Evolutionary conservation across 805 yeast species (phyloP).

Genomic region (Saccharomycopsis fodiens): DNA sequence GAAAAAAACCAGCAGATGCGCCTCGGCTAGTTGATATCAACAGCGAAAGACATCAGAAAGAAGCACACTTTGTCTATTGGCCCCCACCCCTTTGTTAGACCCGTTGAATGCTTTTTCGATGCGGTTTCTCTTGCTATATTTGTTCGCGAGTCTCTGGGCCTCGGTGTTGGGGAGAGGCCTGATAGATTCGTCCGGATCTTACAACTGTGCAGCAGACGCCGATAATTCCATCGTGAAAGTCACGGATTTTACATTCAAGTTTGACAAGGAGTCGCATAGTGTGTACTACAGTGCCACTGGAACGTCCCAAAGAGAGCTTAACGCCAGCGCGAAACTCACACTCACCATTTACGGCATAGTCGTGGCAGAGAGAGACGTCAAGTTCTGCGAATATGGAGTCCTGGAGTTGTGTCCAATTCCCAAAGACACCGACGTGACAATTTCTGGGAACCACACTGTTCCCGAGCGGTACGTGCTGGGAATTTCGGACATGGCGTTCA

Average conservation of each 20-base stretch:
- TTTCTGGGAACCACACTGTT: slow-evolving; percentile 24
- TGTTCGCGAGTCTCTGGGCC: not conserved
- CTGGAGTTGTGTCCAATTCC: slow-evolving; percentile 27
- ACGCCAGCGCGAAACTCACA: slow-evolving; percentile 20
- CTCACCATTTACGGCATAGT: slow-evolving; percentile 25
- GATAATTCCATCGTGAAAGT: slow-evolving; percentile 10
- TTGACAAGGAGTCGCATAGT: slow-evolving; percentile 6
- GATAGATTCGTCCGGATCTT: slow-evolving; percentile 15
- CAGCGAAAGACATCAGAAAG: no score
- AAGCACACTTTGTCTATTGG: no score
- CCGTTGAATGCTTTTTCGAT: no score
- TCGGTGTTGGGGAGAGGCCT: not conserved
- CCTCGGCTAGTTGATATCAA: no score
- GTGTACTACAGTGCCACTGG: slow-evolving; percentile 18
- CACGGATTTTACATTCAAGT: slow-evolving; percentile 11
- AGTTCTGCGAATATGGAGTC: slow-evolving; percentile 26
- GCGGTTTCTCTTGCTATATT: no score
- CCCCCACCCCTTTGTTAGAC: no score
- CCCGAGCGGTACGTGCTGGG: slow-evolving; percentile 24
- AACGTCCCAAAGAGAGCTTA: slow-evolving; percentile 13
- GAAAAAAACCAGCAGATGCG: no score
- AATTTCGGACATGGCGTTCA: slow-evolving; percentile 27
- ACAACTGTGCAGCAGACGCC: slow-evolving; percentile 17
- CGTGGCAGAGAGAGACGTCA: slow-evolving; percentile 24
- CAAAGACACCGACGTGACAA: slow-evolving; percentile 22